Evolutionary conservation across 2,329 filamentous ascomycete species (phyloP), one percentile per base, ranked within the genome.

Genomic region (Alternaria triticina): DNA sequence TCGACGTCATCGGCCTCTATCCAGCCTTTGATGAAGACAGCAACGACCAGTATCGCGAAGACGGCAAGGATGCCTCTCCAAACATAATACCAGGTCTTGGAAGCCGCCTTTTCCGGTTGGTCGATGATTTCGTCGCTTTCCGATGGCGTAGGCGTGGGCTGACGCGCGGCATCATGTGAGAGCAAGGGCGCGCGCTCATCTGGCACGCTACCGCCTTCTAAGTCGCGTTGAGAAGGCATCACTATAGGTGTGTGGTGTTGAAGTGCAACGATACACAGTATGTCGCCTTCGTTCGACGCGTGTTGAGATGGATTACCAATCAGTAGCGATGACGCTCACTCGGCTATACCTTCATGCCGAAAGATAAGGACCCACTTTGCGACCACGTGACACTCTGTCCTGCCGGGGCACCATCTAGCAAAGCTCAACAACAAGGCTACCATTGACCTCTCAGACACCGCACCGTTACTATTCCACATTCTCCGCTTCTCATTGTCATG

Each of bases 1-100:
- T 76, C 66, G 12, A 74, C 70, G 57, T 76, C 74, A 23, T 74
- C 72, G 0, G 73, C 64, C 11, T 74, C 70, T 6, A 74, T 70
- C 72, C 74, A 76, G 1, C 68, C 74, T 55, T 74, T 73, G 2
- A 75, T 62, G 23, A 76, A 75, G 0, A 74, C 40, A 2, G 62
- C 69, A 15, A 76, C 27, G 5, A 70, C 11, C 1, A 68, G 46
- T 28, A 70, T 66, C 2, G 51, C 65, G 6, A 68, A 43, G 0
- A 75, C 52, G 6, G 65, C 57, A 22, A 62, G 55, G 6, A 68
- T 40, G 0, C 62, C 68, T 57, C 68, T 66, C 69, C 69, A 75
- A 6, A 66, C 63, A 51, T 73, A 72, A 5, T 54, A 47, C 58
- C 72, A 70, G 23, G 59, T 65, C 23, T 44, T 67, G 11, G 63